These are phyloP conservation scores for Datura wrightii DNA, from an alignment of 257 asterid genomes.

Conservation along the genomic window DNA sequence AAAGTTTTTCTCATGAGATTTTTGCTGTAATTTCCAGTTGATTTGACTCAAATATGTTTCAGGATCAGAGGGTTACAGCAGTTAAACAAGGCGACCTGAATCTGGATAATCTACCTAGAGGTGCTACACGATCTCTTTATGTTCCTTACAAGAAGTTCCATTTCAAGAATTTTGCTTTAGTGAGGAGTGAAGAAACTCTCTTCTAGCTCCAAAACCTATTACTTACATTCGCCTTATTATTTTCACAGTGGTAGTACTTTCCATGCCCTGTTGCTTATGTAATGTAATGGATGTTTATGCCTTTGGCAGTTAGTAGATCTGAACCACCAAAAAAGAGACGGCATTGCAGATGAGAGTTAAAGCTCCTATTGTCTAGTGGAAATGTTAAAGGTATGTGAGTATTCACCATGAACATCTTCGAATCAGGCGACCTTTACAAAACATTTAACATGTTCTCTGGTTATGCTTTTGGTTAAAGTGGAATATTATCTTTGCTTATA, in stretches of 20 bases:
- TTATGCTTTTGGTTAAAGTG: neutral
- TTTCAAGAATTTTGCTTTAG: neutral
- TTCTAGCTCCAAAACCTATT: neutral
- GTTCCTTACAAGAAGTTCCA: neutral
- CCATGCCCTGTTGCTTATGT: neutral
- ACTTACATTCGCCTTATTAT: neutral
- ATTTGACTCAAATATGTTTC: neutral
- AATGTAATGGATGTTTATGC: conserved; percentile 24
- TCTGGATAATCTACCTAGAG: neutral
- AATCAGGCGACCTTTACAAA: neutral
- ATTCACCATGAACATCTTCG: neutral
- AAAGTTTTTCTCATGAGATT: too few species aligned
- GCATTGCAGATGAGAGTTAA: conserved; percentile 29
- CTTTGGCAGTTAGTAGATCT: conserved; percentile 44
- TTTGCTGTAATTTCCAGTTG: too few species aligned
- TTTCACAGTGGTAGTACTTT: neutral
- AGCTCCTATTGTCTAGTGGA: conserved; percentile 9
- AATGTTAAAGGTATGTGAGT: conserved; percentile 15
- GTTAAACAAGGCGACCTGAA: neutral
- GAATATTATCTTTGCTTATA: neutral
- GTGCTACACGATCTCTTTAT: neutral
- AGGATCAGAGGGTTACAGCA: neutral
- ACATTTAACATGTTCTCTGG: neutral
- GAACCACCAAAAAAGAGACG: conserved; percentile 44
- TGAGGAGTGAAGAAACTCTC: conserved; percentile 1